phyloP scores from a whole-genome alignment of 306 rosid species.

The Fragaria ananassa region DNA sequence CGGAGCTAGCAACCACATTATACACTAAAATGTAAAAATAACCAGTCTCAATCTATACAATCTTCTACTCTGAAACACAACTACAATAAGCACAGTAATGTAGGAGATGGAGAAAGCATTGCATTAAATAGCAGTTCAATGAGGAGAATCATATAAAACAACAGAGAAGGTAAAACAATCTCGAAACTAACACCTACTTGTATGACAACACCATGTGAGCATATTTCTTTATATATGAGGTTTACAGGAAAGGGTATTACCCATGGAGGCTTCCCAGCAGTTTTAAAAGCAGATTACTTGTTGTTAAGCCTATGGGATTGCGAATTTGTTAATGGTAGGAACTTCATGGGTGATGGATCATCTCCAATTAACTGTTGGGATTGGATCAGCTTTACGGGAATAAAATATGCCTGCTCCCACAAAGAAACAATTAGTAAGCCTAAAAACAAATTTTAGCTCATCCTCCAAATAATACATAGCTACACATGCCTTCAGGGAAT shows the following conservation, averaged over 20 bases:
- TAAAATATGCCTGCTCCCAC: neutral
- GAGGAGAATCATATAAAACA: neutral
- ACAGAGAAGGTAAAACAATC: conserved; percentile 6
- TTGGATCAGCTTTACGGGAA: neutral
- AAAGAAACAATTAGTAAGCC: neutral
- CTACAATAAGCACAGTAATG: neutral
- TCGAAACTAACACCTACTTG: neutral
- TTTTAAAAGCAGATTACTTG: neutral
- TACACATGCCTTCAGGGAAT: neutral
- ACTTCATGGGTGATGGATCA: neutral
- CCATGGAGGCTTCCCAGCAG: neutral
- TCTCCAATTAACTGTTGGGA: neutral
- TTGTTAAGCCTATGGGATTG: neutral
- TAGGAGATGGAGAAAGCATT: neutral
- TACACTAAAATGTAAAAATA: neutral
- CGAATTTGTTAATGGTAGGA: neutral
- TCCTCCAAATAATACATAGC: neutral
- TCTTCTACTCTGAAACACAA: neutral
- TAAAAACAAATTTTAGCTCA: neutral
- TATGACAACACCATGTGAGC: neutral
- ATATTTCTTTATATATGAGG: neutral
- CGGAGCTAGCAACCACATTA: neutral
- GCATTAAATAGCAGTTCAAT: neutral
- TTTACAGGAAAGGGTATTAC: neutral
- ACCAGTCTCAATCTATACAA: neutral